phyloP scores from a whole-genome alignment of 441 rosid species.

The Croton laevigatus region DNA sequence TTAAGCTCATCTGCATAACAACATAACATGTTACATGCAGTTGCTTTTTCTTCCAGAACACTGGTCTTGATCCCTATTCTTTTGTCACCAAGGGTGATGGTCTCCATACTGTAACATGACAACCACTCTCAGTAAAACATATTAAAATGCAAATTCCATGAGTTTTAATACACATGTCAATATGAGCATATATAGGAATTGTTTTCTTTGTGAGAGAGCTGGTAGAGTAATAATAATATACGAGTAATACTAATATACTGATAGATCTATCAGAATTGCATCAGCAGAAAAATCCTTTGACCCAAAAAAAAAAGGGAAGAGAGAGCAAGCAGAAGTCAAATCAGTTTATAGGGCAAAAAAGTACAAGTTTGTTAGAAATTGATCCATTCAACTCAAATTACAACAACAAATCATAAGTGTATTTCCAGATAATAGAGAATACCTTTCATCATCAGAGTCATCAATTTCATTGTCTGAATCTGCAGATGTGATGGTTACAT shows the following conservation, averaged over 20 bases:
- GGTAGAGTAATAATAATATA: not conserved
- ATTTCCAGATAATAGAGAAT: conserved; percentile 13
- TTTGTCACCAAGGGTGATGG: conserved; percentile 98
- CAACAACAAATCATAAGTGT: no score
- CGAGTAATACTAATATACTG: not conserved
- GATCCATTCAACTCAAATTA: not conserved
- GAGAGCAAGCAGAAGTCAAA: not conserved
- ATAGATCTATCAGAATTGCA: not conserved
- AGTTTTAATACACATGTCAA: not conserved
- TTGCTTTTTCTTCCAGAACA: conserved; percentile 97
- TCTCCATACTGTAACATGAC: conserved; percentile 83
- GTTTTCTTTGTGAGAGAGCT: not conserved
- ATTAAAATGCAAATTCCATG: conserved; percentile 14
- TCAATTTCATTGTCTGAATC: conserved; percentile 95
- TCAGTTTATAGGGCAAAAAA: not conserved
- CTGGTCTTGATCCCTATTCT: conserved; percentile 98
- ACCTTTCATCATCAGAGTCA: conserved; percentile 99
- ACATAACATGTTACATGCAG: conserved; percentile 98
- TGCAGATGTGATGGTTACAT: conserved; percentile 96
- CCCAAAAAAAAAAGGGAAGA: not conserved
- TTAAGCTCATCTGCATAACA: conserved; percentile 99
- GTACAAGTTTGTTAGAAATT: not conserved
- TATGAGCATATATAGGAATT: not conserved
- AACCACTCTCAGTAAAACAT: conserved; percentile 16
- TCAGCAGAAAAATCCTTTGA: not conserved